Percentiles rank a stretch among this genome's conserved stretches.
Evolutionary conservation across 2,329 filamentous ascomycete genomes (phyloP).

Genomic region (Epichloe baconii): DNA sequence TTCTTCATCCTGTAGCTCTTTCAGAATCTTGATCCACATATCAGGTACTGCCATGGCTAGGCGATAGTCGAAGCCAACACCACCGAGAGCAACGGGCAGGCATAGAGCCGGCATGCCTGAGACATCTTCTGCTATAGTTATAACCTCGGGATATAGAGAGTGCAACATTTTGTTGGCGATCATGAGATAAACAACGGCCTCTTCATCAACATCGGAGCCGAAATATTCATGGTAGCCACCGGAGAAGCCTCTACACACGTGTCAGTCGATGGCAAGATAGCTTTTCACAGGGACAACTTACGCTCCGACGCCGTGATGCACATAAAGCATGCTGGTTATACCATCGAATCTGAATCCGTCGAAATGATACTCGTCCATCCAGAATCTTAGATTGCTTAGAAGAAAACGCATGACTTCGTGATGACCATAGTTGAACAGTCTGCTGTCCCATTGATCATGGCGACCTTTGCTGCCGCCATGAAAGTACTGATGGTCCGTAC

Average conservation of each 20-base stretch:
- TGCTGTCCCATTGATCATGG: conserved; percentile 91
- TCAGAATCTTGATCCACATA: conserved; percentile 98
- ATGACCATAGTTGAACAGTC: conserved; percentile 91
- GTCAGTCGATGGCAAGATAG: conserved; percentile 1
- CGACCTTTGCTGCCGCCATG: conserved; percentile 72
- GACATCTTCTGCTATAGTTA: conserved; percentile 93
- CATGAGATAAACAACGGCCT: conserved; percentile 90
- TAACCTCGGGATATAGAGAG: conserved; percentile 70
- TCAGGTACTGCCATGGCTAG: conserved; percentile 96
- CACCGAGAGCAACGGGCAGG: conserved; percentile 70
- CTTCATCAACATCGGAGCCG: conserved; percentile 75
- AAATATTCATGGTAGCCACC: conserved; percentile 99
- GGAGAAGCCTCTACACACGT: conserved; percentile 62
- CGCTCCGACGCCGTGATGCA: conserved; percentile 93
- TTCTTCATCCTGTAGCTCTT: conserved; percentile 79
- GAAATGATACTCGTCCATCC: conserved; percentile 97
- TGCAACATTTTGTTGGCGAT: conserved; percentile 94
- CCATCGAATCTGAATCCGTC: conserved; percentile 97
- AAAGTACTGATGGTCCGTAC: conserved; percentile 91
- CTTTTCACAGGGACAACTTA: conserved; percentile 32
- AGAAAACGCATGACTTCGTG: conserved; percentile 95
- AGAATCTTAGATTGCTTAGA: conserved; percentile 88
- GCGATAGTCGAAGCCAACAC: conserved; percentile 93
- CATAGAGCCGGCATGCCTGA: conserved; percentile 98
- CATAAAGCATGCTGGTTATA: conserved; percentile 96